Conservation (phyloP, 371 early-diverging fungal species). For the Actinomucor elegans region DNA sequence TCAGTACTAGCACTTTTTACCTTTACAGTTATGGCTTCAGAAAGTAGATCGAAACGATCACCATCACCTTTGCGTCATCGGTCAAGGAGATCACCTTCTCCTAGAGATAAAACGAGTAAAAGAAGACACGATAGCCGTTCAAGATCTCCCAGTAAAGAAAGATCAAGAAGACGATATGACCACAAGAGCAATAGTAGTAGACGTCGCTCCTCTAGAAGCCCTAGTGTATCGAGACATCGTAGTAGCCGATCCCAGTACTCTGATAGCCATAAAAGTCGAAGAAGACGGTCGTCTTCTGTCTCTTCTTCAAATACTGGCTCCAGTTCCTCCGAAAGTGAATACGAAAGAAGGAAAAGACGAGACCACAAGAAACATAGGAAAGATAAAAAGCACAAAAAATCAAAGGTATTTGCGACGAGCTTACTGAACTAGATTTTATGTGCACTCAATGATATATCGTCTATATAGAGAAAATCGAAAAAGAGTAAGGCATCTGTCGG, state of each 20-base stretch:
- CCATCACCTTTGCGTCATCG: not conserved
- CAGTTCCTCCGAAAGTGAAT: constrained; percentile 2
- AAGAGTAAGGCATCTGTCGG: constrained; percentile 30
- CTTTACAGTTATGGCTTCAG: not conserved
- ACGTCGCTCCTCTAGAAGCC: not conserved
- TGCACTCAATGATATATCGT: too few relatives aligned
- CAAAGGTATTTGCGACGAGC: constrained; percentile 14
- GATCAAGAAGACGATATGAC: not conserved
- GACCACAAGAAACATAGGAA: constrained; percentile 43
- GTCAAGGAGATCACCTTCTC: not conserved
- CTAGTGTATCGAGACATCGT: not conserved
- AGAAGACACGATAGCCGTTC: not conserved
- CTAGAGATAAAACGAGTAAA: not conserved
- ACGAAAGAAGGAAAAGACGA: constrained; percentile 4
- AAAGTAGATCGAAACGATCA: not conserved
- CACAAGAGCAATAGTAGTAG: not conserved
- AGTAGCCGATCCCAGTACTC: not conserved
- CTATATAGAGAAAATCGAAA: constrained; percentile 37
- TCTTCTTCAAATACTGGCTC: constrained; percentile 1
- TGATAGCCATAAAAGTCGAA: not conserved
- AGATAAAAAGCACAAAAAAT: constrained; percentile 34
- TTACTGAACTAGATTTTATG: too few relatives aligned
- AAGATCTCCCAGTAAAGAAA: not conserved
- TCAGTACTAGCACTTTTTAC: too few relatives aligned
- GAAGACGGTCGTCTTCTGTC: not conserved